A percentile compares a stretch with the other conserved stretches of the same genome.
These are phyloP conservation scores for Phylloboletellus chloephorus DNA, from an alignment of 1,284 basidiomycete genomes.

Conservation along the genomic window DNA sequence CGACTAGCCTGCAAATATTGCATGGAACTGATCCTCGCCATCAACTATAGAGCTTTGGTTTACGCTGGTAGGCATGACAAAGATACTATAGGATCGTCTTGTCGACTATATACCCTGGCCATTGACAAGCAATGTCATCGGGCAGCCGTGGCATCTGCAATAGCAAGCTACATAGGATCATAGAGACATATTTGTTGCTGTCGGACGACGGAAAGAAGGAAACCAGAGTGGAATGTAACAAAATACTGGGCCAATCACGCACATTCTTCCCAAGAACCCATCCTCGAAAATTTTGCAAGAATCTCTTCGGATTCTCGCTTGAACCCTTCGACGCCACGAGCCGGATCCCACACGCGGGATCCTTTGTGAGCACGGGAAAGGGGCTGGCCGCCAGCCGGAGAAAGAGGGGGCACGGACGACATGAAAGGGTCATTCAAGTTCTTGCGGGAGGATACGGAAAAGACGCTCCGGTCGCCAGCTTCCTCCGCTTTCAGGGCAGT, in stretches of 20 bases:
- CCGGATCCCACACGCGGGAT: slow-evolving; percentile 72
- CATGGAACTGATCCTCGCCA: slow-evolving; percentile 29
- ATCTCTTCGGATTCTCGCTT: slow-evolving; percentile 81
- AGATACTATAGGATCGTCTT: not conserved
- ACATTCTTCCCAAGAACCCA: slow-evolving; percentile 63
- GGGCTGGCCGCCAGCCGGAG: slow-evolving; percentile 38
- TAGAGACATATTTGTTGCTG: slow-evolving; percentile 3
- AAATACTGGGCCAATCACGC: slow-evolving; percentile 11
- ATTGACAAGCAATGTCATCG: slow-evolving; percentile 6
- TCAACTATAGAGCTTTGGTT: slow-evolving; percentile 32
- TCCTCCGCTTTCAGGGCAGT: slow-evolving; percentile 4
- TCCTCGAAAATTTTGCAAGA: slow-evolving; percentile 69
- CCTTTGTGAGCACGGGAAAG: slow-evolving; percentile 25
- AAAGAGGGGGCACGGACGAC: slow-evolving; percentile 47
- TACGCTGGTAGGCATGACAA: slow-evolving; percentile 18
- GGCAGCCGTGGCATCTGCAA: not conserved
- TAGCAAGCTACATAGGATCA: no score
- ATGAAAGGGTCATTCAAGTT: slow-evolving; percentile 38
- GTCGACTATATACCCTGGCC: slow-evolving; percentile 1
- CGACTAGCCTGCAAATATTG: not conserved
- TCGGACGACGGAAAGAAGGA: slow-evolving; percentile 1
- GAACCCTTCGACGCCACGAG: slow-evolving; percentile 72
- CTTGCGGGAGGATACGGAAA: slow-evolving; percentile 1
- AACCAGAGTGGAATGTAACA: not conserved
- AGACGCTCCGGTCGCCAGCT: not conserved